These are phyloP conservation scores for Fimicolochytrium jonesii DNA, from an alignment of 192 early-diverging fungal species.

Conservation along the genomic window DNA sequence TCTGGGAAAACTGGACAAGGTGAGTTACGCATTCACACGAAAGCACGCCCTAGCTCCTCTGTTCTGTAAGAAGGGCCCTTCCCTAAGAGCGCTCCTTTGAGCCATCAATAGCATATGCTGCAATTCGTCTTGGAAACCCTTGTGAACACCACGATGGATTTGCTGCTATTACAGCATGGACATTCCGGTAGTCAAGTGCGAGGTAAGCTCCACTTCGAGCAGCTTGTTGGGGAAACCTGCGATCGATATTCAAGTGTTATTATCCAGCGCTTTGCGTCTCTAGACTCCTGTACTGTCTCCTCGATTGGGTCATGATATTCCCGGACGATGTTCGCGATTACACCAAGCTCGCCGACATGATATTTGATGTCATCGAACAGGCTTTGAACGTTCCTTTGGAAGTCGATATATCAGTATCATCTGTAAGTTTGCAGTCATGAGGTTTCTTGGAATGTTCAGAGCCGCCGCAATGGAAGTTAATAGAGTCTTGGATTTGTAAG, in stretches of 20 bases:
- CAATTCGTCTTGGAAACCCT: constrained; percentile 63
- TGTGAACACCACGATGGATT: constrained; percentile 64
- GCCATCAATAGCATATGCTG: neutral
- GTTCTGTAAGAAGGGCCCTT: neutral
- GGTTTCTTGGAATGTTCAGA: no score
- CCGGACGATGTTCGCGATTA: constrained; percentile 55
- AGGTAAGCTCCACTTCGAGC: constrained; percentile 28
- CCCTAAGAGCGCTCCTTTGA: neutral
- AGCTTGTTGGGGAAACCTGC: neutral
- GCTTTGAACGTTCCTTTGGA: constrained; percentile 32
- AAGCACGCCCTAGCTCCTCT: neutral
- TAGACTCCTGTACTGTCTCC: constrained; percentile 61
- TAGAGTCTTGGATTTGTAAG: no score
- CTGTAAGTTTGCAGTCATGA: no score
- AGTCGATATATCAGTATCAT: constrained; percentile 3
- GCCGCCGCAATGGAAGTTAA: no score
- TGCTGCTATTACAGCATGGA: constrained; percentile 51
- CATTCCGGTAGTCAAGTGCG: constrained; percentile 27
- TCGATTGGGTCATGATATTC: constrained; percentile 73
- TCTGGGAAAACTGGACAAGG: constrained; percentile 51
- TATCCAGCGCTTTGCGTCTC: constrained; percentile 53
- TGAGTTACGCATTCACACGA: constrained; percentile 30
- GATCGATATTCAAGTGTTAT: neutral
- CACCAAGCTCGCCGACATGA: constrained; percentile 56
- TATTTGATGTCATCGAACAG: constrained; percentile 71